Evolutionary conservation across 345 rosid species (phyloP).

Genomic region (Litchi chinensis): DNA sequence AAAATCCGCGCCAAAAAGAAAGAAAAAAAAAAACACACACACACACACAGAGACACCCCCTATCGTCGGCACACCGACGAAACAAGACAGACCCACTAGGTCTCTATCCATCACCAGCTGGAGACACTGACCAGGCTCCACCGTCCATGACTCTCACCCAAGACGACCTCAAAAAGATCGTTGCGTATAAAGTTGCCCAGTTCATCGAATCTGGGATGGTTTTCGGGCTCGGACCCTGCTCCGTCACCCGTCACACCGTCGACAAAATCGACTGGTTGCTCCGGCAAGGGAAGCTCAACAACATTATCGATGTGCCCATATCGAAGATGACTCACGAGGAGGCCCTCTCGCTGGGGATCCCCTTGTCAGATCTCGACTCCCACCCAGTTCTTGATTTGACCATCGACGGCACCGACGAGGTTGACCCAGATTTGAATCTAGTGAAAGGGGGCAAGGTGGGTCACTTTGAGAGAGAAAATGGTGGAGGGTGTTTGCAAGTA

Average conservation of each 20-base stretch:
- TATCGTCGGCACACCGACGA: too few species aligned
- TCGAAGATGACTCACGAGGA: conserved; percentile 73
- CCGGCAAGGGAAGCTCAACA: conserved; percentile 59
- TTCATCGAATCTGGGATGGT: conserved; percentile 97
- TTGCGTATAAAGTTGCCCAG: conserved; percentile 89
- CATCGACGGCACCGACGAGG: conserved; percentile 98
- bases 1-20: too few species aligned
- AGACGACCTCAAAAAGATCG: conserved; percentile 77
- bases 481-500: too few species aligned
- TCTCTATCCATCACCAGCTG: too few species aligned
- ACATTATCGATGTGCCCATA: conserved; percentile 83
- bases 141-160: conserved; percentile 49
- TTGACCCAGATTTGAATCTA: conserved; percentile 72
- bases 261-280: conserved; percentile 82
- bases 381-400: conserved; percentile 76
- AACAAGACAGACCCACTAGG: too few species aligned
- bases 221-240: conserved; percentile 91
- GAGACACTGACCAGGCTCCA: background rate
- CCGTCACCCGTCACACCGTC: conserved; percentile 94
- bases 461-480: conserved; percentile 93
- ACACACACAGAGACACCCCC: too few species aligned
- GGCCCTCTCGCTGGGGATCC: conserved; percentile 81
- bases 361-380: conserved; percentile 75
- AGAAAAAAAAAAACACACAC: too few species aligned
- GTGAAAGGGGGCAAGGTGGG: conserved; percentile 93